Base-by-base conservation (phyloP, 1,139 yeast genomes). In the Yamadazyma buinensis region DNA sequence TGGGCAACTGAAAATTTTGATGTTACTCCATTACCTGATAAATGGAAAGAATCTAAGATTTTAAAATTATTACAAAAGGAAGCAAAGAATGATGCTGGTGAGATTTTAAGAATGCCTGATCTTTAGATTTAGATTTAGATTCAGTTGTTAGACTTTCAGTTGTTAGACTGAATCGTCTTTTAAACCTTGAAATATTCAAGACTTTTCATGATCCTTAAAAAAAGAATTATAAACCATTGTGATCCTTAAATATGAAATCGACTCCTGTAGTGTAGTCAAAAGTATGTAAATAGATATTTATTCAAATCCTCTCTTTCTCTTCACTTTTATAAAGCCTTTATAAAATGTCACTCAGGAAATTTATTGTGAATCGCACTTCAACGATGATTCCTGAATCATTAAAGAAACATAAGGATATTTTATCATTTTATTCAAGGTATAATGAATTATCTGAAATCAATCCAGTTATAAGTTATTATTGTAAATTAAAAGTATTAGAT, bases 1-100 rank as follows among this genome's bases (percentile, higher is more conserved):
- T 92, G 98, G 97, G 96, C 95, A 17, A 87, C 97, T 7, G 75
- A 76, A 48, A 86, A 86, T 60, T 84, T 69, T 51, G 80, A 77
- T 25, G 77, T 82, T 17, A 84, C 90, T 34, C 95, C 95, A 12
- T 68, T 90, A 45, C 97, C 97, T 6, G 90, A 84, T 30, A 73
- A 74, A 51, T 90, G 96, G 95, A 70, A 79, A 54, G 55, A 80
- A 39, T 77, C 86, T 13, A 63, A 72, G 49, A 64, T 92, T 30
- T 70, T 92, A 67, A 57, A 58, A 38, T 56, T 72, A 64, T 65
- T 92, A 46, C 92, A 88, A 55, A 79, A 80, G 33, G 76, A 82
- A 48, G 82, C 95, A 34, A 74, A 76, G 54, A 88, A 87, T 57
- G 75, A 77, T 48, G 84, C 81, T 27, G 73, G 73, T 35, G 88